Percentiles rank a stretch among this genome's conserved stretches.
Evolutionary conservation across 768 basidiomycete species (phyloP).

Genomic region (Tricholoma sp.): DNA sequence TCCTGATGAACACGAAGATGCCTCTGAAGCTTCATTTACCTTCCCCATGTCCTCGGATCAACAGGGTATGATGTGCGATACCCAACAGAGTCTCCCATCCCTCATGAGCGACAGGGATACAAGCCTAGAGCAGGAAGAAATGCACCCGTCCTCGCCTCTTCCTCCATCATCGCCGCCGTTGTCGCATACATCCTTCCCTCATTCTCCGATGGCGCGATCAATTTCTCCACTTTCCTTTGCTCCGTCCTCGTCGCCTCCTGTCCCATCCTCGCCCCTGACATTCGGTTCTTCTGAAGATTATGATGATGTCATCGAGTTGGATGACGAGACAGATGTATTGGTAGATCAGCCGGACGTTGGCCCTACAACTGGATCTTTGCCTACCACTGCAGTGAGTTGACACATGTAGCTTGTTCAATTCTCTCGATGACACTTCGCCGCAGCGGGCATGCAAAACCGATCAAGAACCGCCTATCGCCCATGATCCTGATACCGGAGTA

Average conservation of each 20-base stretch:
- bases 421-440: background rate
- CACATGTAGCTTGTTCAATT: background rate
- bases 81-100: constrained; percentile 19
- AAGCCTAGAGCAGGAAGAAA: constrained; percentile 25
- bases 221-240: constrained; percentile 15
- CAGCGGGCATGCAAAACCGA: background rate
- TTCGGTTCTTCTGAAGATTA: background rate
- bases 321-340: background rate
- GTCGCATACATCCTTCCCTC: constrained; percentile 6
- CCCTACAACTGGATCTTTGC: background rate
- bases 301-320: background rate
- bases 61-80: background rate
- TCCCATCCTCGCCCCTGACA: constrained; percentile 13
- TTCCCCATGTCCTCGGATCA: constrained; percentile 10
- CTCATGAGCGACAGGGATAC: constrained; percentile 27
- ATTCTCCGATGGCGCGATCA: constrained; percentile 5
- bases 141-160: constrained; percentile 14
- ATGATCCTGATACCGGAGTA: background rate
- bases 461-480: background rate
- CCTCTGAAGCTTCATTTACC: constrained; percentile 15
- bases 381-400: background rate
- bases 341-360: background rate
- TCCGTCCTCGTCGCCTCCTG: constrained; percentile 14
- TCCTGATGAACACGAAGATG: constrained; percentile 5
- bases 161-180: constrained; percentile 18